phyloP scores from a whole-genome alignment of 306 rosid species.

The Cicer cuneatum region DNA sequence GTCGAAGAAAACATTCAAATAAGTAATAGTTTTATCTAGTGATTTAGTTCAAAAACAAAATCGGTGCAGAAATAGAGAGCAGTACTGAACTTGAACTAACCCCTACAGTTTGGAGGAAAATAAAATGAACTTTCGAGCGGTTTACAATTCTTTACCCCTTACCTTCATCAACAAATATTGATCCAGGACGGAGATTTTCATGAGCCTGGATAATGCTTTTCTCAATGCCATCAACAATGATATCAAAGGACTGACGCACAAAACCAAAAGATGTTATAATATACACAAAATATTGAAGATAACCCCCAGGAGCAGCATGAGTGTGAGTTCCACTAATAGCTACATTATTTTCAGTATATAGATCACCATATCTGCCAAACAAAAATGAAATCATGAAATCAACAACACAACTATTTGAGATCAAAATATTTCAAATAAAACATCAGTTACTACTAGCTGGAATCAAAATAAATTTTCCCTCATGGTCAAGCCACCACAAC shows the following conservation, averaged over 20 bases:
- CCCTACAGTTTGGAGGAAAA: background rate
- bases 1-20: slow-evolving; percentile 36
- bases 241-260: slow-evolving; percentile 89
- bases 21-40: background rate
- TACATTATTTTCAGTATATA: slow-evolving; percentile 86
- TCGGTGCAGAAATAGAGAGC: slow-evolving; percentile 18
- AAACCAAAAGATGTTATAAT: slow-evolving; percentile 90
- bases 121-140: background rate
- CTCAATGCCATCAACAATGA: slow-evolving; percentile 91
- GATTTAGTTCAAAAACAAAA: slow-evolving; percentile 28
- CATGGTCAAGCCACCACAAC: slow-evolving; percentile 14
- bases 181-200: slow-evolving; percentile 83
- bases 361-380: slow-evolving; percentile 74
- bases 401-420: slow-evolving; percentile 24
- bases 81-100: background rate
- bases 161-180: slow-evolving; percentile 79
- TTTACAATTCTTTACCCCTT: slow-evolving; percentile 40
- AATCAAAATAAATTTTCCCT: slow-evolving; percentile 17
- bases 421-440: slow-evolving; percentile 24
- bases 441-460: slow-evolving; percentile 14
- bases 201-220: slow-evolving; percentile 80
- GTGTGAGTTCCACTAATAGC: slow-evolving; percentile 97
- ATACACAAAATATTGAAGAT: slow-evolving; percentile 85
- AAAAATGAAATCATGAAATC: slow-evolving; percentile 15
- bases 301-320: slow-evolving; percentile 98